Percentiles rank a stretch among this genome's conserved stretches.
These are phyloP conservation scores for Psidium friedrichsthalianum DNA, from an alignment of 345 rosid species.

Conservation along the genomic window DNA sequence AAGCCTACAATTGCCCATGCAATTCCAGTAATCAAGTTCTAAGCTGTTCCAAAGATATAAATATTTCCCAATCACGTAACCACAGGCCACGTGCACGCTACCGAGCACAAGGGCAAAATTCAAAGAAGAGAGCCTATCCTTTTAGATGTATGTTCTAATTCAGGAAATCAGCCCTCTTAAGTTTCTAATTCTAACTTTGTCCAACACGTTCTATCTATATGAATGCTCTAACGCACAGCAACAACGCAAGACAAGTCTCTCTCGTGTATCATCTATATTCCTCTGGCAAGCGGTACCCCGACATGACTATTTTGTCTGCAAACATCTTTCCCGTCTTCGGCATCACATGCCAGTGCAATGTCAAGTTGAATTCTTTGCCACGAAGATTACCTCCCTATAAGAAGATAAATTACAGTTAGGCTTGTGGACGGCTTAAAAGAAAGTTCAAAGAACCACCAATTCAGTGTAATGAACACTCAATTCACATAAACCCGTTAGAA, in stretches of 20 bases:
- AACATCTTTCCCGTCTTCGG: slow-evolving; percentile 94
- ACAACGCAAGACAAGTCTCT: background rate
- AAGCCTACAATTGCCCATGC: background rate
- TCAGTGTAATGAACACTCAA: background rate
- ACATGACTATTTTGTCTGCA: slow-evolving; percentile 55
- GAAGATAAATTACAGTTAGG: background rate
- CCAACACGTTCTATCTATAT: background rate
- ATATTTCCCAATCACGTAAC: background rate
- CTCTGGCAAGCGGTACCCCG: slow-evolving; percentile 70
- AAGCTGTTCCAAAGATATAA: background rate
- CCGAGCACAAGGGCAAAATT: background rate
- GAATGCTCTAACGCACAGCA: background rate
- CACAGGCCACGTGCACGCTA: background rate
- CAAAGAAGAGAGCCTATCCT: background rate
- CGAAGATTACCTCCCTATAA: slow-evolving; percentile 75
- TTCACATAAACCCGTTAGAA: background rate
- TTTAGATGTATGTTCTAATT: background rate
- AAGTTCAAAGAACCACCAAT: background rate
- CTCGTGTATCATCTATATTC: slow-evolving; percentile 44
- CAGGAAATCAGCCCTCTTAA: background rate
- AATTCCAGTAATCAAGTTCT: background rate
- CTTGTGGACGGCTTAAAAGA: background rate
- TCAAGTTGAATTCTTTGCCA: slow-evolving; percentile 74
- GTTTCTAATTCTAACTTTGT: background rate
- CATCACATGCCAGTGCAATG: slow-evolving; percentile 96